Evolutionary conservation across 2,329 filamentous ascomycete genomes (phyloP).

Genomic region (Pyrenophora tritici-repentis): DNA sequence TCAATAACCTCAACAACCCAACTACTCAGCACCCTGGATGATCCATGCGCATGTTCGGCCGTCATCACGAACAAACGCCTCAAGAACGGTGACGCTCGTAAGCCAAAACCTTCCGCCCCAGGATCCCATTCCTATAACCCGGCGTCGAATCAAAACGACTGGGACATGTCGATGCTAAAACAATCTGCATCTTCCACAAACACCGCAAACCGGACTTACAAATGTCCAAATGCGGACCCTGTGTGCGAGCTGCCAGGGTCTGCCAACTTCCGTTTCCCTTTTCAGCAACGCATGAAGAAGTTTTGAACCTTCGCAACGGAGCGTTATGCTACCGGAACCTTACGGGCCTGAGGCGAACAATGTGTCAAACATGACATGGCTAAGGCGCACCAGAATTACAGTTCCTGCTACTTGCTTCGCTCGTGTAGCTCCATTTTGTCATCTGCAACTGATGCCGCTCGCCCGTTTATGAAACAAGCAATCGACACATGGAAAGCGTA

Average conservation of each 20-base stretch:
- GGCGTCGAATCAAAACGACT: constrained; percentile 3
- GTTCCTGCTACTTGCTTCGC: constrained; percentile 4
- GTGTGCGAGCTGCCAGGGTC: not conserved
- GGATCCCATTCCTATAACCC: constrained; percentile 2
- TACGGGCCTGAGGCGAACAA: constrained; percentile 8
- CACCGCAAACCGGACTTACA: not conserved
- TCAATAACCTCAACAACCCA: no score
- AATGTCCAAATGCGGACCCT: constrained; percentile 12
- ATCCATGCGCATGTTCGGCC: no score
- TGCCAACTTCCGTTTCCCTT: constrained; percentile 5
- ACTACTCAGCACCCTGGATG: no score
- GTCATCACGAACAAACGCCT: no score
- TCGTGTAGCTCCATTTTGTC: not conserved
- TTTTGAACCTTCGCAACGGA: not conserved
- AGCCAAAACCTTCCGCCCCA: not conserved
- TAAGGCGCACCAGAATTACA: constrained; percentile 4
- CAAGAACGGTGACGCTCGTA: not conserved
- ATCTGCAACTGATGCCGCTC: not conserved
- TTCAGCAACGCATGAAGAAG: constrained; percentile 5
- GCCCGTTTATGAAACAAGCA: no score
- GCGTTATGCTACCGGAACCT: constrained; percentile 4
- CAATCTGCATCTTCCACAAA: not conserved
- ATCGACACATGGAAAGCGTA: no score
- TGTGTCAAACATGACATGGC: constrained; percentile 9
- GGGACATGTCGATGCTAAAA: constrained; percentile 1